These are phyloP conservation scores for Xylaria curta DNA, from an alignment of 495 filamentous ascomycete species.

Conservation along the genomic window DNA sequence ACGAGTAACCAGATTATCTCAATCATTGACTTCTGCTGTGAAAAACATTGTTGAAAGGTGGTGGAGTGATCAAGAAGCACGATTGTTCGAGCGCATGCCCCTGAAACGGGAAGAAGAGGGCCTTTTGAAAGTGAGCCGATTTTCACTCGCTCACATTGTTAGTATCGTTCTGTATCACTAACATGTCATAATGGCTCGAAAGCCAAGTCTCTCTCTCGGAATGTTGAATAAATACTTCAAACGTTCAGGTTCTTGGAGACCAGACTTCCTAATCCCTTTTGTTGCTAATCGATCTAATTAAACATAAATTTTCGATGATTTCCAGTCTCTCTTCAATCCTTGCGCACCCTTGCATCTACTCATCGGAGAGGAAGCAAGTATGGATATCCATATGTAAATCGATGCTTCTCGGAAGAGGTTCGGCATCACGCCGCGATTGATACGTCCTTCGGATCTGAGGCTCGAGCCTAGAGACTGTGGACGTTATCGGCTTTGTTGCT, in stretches of 20 bases:
- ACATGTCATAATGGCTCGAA: slow-evolving; percentile 8
- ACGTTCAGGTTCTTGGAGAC: slow-evolving; percentile 48
- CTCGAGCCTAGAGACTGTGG: slow-evolving; percentile 30
- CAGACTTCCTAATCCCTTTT: slow-evolving; percentile 49
- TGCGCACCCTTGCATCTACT: slow-evolving; percentile 38
- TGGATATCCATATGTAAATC: slow-evolving; percentile 46
- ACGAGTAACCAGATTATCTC: slow-evolving; percentile 35
- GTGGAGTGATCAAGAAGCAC: slow-evolving; percentile 46
- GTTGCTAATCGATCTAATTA: neutral
- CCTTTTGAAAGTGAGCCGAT: slow-evolving; percentile 34
- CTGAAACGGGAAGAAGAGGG: slow-evolving; percentile 45
- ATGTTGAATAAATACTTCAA: slow-evolving; percentile 1
- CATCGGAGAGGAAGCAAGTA: slow-evolving; percentile 44
- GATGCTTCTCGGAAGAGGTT: slow-evolving; percentile 29
- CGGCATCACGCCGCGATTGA: slow-evolving; percentile 31
- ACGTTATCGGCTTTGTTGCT: slow-evolving; percentile 40
- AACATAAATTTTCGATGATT: slow-evolving; percentile 27
- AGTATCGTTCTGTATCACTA: neutral
- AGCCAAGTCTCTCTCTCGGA: neutral
- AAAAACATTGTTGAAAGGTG: slow-evolving; percentile 50
- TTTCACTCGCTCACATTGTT: neutral
- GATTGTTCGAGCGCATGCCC: slow-evolving; percentile 49
- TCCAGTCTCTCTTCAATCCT: slow-evolving; percentile 38
- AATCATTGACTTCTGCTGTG: slow-evolving; percentile 43
- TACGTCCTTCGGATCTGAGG: slow-evolving; percentile 26